Base-by-base conservation (phyloP, 2,329 filamentous ascomycete genomes). In the Botrytis elliptica region DNA sequence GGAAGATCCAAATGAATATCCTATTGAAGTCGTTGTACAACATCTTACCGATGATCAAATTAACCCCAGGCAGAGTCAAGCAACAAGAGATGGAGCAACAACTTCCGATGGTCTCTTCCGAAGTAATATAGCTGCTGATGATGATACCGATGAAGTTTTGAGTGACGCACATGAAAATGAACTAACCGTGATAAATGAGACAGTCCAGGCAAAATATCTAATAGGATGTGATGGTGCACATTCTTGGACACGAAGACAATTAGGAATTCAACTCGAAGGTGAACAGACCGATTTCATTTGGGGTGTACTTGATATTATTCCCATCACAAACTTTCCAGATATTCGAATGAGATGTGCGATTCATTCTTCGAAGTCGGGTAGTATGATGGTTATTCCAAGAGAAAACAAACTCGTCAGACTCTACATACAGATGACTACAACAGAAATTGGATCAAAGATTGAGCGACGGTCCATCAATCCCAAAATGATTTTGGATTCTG, bases 401-500 rank as follows among this genome's bases (percentile, higher is more conserved):
- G 89, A 91, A 79, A 78, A 79, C 18, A 83, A 82, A 38, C 80
- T 91, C 63, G 87, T 87, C 1, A 86, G 90, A 20, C 88, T 92
- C 78, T 92, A 91, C 55, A 33, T 57, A 18, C 29, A 73, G 29
- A 44, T 29, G 44, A 46, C 36, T 14, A 29, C 36, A 46, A 42
- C 73, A 71, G 74, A 82, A 80, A 1, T 18, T 16, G 55, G 44
- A 12, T 18, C 44, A 52, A 38, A 38, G 69, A 84, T 88, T 8
- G 88, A 91, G 76, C 84, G 89, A 22, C 88, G 86, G 29, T 87
- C 88, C 76, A 90, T 93, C 78, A 92, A 86, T 0, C 88, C 89
- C 0, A 86, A 91, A 1, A 81, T 86, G 2, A 90, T 94, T 72
- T 85, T 93, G 65, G 83, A 86, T 64, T 85, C 88, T 0, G 92